A percentile compares a stretch with the other conserved stretches of the same genome.
phyloP scores from a whole-genome alignment of 768 basidiomycete genomes.

The Macrolepiota fuliginosa region DNA sequence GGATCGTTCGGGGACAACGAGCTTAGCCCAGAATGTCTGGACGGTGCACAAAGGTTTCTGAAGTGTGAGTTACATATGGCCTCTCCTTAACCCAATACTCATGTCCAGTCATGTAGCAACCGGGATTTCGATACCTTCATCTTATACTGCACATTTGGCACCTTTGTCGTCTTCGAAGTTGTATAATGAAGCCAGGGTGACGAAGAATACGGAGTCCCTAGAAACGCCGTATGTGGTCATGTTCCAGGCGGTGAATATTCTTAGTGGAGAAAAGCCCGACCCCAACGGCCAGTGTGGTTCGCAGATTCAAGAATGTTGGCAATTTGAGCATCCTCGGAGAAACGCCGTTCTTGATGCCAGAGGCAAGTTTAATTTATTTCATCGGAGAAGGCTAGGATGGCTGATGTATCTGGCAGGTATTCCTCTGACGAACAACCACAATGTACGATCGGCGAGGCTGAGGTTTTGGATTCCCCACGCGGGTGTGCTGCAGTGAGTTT shows the following conservation, averaged over 20 bases:
- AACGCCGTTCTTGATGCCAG: constrained; percentile 71
- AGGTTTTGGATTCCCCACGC: constrained; percentile 94
- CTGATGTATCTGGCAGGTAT: constrained; percentile 49
- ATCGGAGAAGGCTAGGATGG: not conserved
- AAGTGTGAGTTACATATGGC: constrained; percentile 59
- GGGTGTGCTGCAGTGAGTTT: constrained; percentile 73
- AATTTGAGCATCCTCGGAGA: constrained; percentile 89
- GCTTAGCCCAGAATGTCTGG: constrained; percentile 95
- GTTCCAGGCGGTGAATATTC: constrained; percentile 90
- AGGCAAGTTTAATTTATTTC: constrained; percentile 43
- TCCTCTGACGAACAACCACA: constrained; percentile 95
- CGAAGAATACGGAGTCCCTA: constrained; percentile 65
- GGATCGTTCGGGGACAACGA: constrained; percentile 99
- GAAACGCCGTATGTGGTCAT: constrained; percentile 99
- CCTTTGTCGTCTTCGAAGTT: constrained; percentile 94
- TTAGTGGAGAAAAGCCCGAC: constrained; percentile 74
- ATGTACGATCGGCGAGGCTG: constrained; percentile 81
- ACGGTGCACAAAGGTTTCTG: constrained; percentile 91
- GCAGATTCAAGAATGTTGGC: constrained; percentile 94
- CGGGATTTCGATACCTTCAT: constrained; percentile 94
- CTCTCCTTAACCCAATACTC: not conserved
- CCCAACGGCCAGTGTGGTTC: constrained; percentile 69
- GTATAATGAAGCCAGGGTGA: constrained; percentile 72
- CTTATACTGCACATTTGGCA: constrained; percentile 93
- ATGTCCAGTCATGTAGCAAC: constrained; percentile 50